Percentiles rank a stretch among this genome's conserved stretches.
These are phyloP conservation scores for Sicyos edulis DNA, from an alignment of 306 rosid genomes.

Conservation along the genomic window DNA sequence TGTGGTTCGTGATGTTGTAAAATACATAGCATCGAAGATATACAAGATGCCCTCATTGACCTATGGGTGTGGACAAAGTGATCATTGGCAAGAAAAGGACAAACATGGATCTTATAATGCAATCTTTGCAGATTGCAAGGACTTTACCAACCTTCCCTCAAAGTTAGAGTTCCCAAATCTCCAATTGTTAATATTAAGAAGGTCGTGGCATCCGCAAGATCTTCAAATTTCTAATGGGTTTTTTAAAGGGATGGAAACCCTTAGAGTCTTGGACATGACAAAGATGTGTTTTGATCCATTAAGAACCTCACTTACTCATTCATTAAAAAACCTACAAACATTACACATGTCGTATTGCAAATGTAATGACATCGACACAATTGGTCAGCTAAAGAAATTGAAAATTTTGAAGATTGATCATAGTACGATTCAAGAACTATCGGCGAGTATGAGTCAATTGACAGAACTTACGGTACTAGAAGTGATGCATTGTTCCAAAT, in stretches of 20 bases:
- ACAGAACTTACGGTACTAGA: not conserved
- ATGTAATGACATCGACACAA: not conserved
- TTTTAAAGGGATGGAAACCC: constrained; percentile 2
- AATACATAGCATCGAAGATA: too few relatives aligned
- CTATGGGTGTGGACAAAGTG: too few relatives aligned
- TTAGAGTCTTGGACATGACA: not conserved
- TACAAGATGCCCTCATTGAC: too few relatives aligned
- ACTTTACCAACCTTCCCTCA: too few relatives aligned
- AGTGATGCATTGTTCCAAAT: not conserved
- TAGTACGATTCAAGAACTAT: not conserved
- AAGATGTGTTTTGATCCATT: not conserved
- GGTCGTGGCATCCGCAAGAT: not conserved
- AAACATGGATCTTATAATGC: too few relatives aligned
- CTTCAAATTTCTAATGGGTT: not conserved
- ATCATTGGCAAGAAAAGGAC: too few relatives aligned
- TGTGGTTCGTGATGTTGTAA: too few relatives aligned
- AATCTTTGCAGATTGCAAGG: too few relatives aligned
- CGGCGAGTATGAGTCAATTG: not conserved
- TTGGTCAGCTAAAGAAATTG: not conserved
- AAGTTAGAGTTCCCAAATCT: too few relatives aligned
- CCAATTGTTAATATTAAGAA: too few relatives aligned
- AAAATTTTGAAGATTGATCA: not conserved
- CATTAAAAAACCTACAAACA: not conserved
- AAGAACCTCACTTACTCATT: not conserved
- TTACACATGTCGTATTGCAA: not conserved